Conservation (phyloP, 768 basidiomycete species). For the Lanmaoa pseudosensibilis region DNA sequence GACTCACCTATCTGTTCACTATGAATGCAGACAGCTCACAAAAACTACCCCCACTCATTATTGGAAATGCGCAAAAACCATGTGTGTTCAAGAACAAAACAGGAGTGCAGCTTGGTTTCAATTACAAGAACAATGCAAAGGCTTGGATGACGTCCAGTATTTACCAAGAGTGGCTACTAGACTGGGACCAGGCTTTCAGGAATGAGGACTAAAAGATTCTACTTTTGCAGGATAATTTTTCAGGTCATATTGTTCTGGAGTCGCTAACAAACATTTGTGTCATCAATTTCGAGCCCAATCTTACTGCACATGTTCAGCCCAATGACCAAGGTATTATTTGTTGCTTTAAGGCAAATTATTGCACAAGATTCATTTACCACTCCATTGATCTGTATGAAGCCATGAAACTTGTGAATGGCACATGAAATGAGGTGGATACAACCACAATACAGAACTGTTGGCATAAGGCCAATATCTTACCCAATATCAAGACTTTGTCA, state of each 20-base stretch:
- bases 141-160: constrained; percentile 2
- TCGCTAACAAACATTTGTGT: too few relatives aligned
- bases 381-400: too few relatives aligned
- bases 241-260: constrained; percentile 25
- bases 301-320: too few relatives aligned
- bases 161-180: constrained; percentile 7
- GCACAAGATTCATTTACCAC: too few relatives aligned
- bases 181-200: neutral
- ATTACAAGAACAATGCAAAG: neutral
- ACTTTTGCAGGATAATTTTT: constrained; percentile 7
- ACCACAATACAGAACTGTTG: too few relatives aligned
- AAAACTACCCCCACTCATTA: constrained; percentile 31
- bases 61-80: constrained; percentile 29
- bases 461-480: too few relatives aligned
- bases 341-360: too few relatives aligned
- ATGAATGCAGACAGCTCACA: constrained; percentile 36
- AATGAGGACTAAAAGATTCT: neutral
- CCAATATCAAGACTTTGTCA: too few relatives aligned
- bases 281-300: too few relatives aligned
- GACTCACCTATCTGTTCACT: constrained; percentile 4
- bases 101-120: neutral
- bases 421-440: too few relatives aligned
- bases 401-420: too few relatives aligned
- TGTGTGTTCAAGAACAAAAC: constrained; percentile 1
- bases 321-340: too few relatives aligned